These are phyloP conservation scores for Leccinum imitatum DNA, from an alignment of 768 basidiomycete species.

Conservation along the genomic window DNA sequence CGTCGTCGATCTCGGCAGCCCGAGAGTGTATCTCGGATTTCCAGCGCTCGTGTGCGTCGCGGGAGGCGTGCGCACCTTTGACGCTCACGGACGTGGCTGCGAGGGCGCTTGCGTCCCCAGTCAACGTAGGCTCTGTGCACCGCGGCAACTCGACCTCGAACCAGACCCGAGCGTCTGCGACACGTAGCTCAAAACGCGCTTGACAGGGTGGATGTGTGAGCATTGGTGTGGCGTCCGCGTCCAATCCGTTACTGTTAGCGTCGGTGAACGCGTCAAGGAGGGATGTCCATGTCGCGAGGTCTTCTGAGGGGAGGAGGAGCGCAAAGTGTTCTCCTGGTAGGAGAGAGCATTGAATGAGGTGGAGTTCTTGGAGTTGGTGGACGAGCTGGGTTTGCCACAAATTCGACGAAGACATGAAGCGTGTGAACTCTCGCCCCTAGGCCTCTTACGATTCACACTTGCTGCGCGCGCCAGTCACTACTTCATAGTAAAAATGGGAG, in stretches of 20 bases:
- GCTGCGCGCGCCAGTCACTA: no score
- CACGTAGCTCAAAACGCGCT: conserved; percentile 37
- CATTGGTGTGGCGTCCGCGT: background rate
- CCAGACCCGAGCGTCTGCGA: conserved; percentile 30
- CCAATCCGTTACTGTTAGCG: background rate
- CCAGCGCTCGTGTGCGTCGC: conserved; percentile 51
- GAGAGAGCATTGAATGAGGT: conserved; percentile 60
- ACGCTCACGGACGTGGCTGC: conserved; percentile 33
- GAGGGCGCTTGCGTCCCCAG: background rate
- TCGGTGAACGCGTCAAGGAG: conserved; percentile 20
- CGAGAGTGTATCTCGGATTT: conserved; percentile 39
- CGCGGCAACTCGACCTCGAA: conserved; percentile 37
- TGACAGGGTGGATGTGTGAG: conserved; percentile 20
- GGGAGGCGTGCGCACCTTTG: conserved; percentile 46
- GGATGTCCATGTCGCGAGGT: conserved; percentile 33
- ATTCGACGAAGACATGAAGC: background rate
- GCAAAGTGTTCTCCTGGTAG: conserved; percentile 56
- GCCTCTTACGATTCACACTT: no score
- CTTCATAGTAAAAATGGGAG: no score
- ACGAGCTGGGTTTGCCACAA: conserved; percentile 6
- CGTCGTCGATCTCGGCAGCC: conserved; percentile 33
- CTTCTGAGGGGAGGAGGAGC: conserved; percentile 39
- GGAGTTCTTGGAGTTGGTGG: conserved; percentile 49
- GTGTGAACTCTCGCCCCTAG: background rate
- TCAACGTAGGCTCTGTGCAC: background rate